Evolutionary conservation across 129 eudicot species (phyloP), one percentile per base, ranked within the genome.

Genomic region (Artemisia argyi): DNA sequence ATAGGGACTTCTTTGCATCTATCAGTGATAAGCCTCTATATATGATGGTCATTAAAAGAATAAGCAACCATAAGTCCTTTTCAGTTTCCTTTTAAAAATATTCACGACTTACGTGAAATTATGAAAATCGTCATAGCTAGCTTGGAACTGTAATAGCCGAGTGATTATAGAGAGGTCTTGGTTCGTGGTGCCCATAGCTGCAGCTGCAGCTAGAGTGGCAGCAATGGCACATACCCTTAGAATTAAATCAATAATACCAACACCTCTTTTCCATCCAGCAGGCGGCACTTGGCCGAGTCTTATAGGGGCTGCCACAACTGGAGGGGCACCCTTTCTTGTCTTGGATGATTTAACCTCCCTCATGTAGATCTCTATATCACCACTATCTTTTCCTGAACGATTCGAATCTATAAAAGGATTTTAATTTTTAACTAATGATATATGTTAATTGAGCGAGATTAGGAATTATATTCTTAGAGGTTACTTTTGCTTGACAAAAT

Each of bases 71-170:
- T 32, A 32, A 4, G 39, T 4, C 39, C 39, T 3, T 32, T 32
- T 2, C 39, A 5, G 39, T 32, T 32, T 32, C 39, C 39, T 32
- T 28, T 32, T 32, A 4, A 32, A 32, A 42, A 20, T 32, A 11
- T 2, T 4, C 0, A 16, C 7, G 4, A 65, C 76, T 11, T 88
- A 88, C 91, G 91, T 80, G 80, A 88, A 88, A 14, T 89, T 74
- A 7, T 91, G 96, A 69, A 88, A 81, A 73, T 88, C 89, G 16
- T 85, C 85, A 16, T 83, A 88, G 81, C 84, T 81, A 14, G 89
- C 89, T 73, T 83, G 91, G 56, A 88, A 88, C 84, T 81, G 96
- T 35, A 82, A 80, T 60, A 82, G 55, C 74, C 49, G 85, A 19
- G 85, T 85, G 74, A 85, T 82, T 50, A 85, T 76, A 10, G 73